Base-by-base conservation (phyloP, 192 early-diverging fungal species). In the Umbelopsis ramanniana region DNA sequence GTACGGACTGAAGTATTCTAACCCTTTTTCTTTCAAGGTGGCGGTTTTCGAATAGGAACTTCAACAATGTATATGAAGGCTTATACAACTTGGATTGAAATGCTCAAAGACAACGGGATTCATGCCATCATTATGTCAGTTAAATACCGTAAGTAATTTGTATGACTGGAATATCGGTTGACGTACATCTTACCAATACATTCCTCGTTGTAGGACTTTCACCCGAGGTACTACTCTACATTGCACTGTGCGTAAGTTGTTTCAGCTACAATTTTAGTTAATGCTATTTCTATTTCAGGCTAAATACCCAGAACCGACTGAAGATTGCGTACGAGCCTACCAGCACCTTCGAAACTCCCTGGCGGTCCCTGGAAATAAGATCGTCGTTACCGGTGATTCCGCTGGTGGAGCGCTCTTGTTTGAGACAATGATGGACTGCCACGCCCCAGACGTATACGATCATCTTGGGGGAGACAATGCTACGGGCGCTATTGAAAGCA, bases 1-100 rank as follows among this genome's bases (percentile, higher is more conserved):
- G 12, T 29, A 24, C 1, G 23, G 4, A 17, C 2, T 37, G 0
- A 22, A 35, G 29, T 50, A 21, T 4, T 26, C 45, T 48, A 38
- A 22, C n/a, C 0, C 43, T 2, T 5, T 3, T 54, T 21, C 12
- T 38, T 22, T 33, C 8, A 47, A 78, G 77, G 77, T 52, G 77
- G 77, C 53, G 77, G 57, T 43, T 78, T 78, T 35, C 72, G 77
- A 19, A 21, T 78, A 14, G 77, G 77, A 14, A 55, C 69, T 66
- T 53, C 67, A 55, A 68, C 72, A 19, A 78, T 78, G 77, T 78
- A 70, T 14, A 74, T 71, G 68, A 63, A 74, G 3, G 63, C 69
- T 15, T 74, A 67, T 33, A 74, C 74, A 6, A 21, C 55, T 4
- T 78, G 77, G 77, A 48, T 78, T n/a, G 21, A 78, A 24, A 43